Percentiles rank a stretch among this genome's conserved stretches.
phyloP scores from a whole-genome alignment of 1,139 yeast species.

The Yamadazyma siamensis region DNA sequence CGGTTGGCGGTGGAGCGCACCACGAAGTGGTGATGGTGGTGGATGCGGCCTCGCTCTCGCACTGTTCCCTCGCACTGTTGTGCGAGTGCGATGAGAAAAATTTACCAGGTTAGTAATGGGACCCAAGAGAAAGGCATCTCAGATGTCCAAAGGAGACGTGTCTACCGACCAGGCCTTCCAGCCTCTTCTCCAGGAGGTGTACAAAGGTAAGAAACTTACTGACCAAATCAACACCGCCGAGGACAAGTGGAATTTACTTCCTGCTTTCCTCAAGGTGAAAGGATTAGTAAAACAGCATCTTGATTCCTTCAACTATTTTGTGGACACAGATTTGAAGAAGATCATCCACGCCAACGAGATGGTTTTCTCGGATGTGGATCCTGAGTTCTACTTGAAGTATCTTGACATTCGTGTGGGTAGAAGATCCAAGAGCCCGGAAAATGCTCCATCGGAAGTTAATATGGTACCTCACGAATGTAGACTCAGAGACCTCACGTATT shows the following conservation, averaged over 20 bases:
- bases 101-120: conserved; percentile 6
- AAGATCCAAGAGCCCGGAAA: conserved; percentile 47
- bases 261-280: conserved; percentile 92
- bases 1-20: background rate
- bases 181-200: conserved; percentile 74
- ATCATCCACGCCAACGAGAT: conserved; percentile 87
- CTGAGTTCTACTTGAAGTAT: conserved; percentile 89
- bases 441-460: conserved; percentile 57
- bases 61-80: no score
- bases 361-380: conserved; percentile 92
- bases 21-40: no score
- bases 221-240: conserved; percentile 88
- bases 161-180: conserved; percentile 55
- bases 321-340: conserved; percentile 88
- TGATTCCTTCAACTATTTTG: conserved; percentile 94
- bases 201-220: conserved; percentile 79
- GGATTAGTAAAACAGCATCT: conserved; percentile 96
- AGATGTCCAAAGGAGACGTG: conserved; percentile 6
- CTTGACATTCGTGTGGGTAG: conserved; percentile 88
- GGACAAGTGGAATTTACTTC: conserved; percentile 94
- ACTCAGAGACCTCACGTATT: conserved; percentile 87
- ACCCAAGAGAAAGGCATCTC: conserved; percentile 15
- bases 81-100: conserved; percentile 1
- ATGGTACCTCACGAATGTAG: conserved; percentile 96
- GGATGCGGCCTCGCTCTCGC: no score